Conservation (phyloP, 495 filamentous ascomycete genomes). For the Diplogelasinospora grovesii region DNA sequence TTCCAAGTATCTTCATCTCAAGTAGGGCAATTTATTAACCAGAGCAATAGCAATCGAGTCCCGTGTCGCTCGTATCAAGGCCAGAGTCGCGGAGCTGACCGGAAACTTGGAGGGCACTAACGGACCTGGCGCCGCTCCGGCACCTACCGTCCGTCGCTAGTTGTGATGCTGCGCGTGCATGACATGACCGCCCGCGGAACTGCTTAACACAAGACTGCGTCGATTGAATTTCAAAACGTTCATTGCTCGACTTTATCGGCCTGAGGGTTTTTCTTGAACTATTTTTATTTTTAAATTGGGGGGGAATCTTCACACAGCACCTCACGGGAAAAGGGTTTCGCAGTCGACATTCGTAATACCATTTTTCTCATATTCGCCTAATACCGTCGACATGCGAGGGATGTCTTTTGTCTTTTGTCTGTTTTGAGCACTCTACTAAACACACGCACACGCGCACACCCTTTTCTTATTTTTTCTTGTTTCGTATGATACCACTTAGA, state of each 20-base stretch:
- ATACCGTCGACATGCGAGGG: no score
- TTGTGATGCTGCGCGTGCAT: constrained; percentile 7
- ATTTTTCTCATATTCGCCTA: no score
- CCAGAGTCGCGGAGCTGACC: constrained; percentile 89
- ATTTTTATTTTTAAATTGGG: no score
- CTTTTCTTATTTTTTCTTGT: constrained; percentile 10
- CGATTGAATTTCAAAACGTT: no score
- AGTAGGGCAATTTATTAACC: neutral
- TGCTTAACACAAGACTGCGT: neutral
- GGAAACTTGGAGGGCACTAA: constrained; percentile 43
- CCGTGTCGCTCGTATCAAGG: constrained; percentile 95
- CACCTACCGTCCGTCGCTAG: constrained; percentile 21
- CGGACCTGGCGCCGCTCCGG: constrained; percentile 11
- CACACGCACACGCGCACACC: no score
- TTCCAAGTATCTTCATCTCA: neutral
- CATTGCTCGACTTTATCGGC: no score
- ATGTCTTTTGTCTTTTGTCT: no score
- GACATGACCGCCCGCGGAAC: neutral
- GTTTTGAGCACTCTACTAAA: no score
- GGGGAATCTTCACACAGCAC: no score
- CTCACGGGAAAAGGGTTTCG: no score
- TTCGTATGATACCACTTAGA: constrained; percentile 21
- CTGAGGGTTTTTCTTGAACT: no score
- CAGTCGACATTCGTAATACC: no score
- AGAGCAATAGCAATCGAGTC: constrained; percentile 91